A percentile compares a stretch with the other conserved stretches of the same genome.
Conservation (phyloP, 495 filamentous ascomycete genomes). For the Aspergillus incahuasiensis region DNA sequence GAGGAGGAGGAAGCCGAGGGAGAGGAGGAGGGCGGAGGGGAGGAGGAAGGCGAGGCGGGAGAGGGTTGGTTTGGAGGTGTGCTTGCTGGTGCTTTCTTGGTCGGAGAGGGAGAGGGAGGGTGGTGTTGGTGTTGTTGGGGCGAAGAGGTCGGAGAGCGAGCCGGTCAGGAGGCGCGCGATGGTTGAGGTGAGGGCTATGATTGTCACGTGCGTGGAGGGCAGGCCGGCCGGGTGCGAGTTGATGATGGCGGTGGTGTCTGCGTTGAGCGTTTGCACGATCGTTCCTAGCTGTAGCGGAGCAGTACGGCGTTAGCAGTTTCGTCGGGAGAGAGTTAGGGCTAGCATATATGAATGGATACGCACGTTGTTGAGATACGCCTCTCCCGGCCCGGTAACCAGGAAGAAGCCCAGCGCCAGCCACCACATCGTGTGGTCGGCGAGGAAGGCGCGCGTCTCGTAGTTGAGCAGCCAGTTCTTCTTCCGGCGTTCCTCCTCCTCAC, state of each 20-base stretch:
- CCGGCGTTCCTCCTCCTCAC: conserved; percentile 59
- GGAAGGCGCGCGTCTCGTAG: conserved; percentile 75
- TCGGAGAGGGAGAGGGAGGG: conserved; percentile 35
- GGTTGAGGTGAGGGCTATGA: conserved; percentile 87
- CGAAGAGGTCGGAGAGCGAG: conserved; percentile 80
- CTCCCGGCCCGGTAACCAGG: conserved; percentile 86
- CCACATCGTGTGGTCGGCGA: conserved; percentile 92
- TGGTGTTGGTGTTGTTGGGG: conserved; percentile 52
- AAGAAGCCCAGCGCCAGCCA: conserved; percentile 87
- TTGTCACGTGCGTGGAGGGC: conserved; percentile 86
- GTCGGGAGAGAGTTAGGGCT: too few species aligned
- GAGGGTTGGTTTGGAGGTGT: conserved; percentile 22
- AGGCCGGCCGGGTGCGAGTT: conserved; percentile 55
- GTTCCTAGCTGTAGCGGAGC: conserved; percentile 65
- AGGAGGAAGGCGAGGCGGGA: conserved; percentile 62
- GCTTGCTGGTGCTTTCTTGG: conserved; percentile 28
- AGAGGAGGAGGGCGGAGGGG: conserved; percentile 70
- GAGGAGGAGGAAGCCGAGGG: conserved; percentile 68
- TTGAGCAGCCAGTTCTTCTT: conserved; percentile 87
- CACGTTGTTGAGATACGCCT: conserved; percentile 94
- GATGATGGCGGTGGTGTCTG: conserved; percentile 45
- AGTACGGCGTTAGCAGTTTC: too few species aligned
- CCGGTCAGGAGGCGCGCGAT: conserved; percentile 79
- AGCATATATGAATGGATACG: too few species aligned
- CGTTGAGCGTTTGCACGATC: conserved; percentile 79